Evolutionary conservation across 2,329 filamentous ascomycete genomes (phyloP).

Genomic region (Scorias spongiosa): DNA sequence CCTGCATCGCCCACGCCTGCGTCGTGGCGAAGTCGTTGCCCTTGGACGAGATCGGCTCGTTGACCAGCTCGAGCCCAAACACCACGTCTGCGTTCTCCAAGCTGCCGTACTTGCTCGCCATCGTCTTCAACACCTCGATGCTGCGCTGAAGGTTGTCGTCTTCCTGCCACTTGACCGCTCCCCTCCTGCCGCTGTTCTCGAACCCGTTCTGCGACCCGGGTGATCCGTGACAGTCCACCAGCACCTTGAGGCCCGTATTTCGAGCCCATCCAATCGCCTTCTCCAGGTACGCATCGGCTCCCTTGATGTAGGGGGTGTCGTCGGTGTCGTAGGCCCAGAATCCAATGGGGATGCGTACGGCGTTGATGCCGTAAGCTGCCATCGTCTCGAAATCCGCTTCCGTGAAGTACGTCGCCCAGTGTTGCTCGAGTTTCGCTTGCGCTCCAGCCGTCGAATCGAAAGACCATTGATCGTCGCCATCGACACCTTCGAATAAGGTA

Average conservation of each 20-base stretch:
- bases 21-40: constrained; percentile 22
- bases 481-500: constrained; percentile 20
- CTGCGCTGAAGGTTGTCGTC: constrained; percentile 20
- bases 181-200: constrained; percentile 17
- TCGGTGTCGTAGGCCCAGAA: constrained; percentile 36
- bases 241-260: constrained; percentile 29
- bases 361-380: constrained; percentile 21
- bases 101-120: constrained; percentile 26
- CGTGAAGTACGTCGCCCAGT: constrained; percentile 25
- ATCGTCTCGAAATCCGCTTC: constrained; percentile 29
- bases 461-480: constrained; percentile 23
- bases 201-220: constrained; percentile 38
- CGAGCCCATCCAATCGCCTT: constrained; percentile 35
- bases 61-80: constrained; percentile 28
- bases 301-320: constrained; percentile 29
- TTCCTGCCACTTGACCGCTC: constrained; percentile 15
- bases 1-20: constrained; percentile 21
- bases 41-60: constrained; percentile 26
- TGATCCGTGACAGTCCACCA: constrained; percentile 37
- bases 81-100: constrained; percentile 26
- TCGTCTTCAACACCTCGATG: constrained; percentile 22
- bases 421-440: constrained; percentile 16
- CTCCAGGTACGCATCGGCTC: constrained; percentile 32
- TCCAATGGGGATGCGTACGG: constrained; percentile 36
- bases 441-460: constrained; percentile 22